A percentile compares a stretch with the other conserved stretches of the same genome.
Evolutionary conservation across 2,329 filamentous ascomycete genomes (phyloP).

Genomic region (Waltergamsia citrina): DNA sequence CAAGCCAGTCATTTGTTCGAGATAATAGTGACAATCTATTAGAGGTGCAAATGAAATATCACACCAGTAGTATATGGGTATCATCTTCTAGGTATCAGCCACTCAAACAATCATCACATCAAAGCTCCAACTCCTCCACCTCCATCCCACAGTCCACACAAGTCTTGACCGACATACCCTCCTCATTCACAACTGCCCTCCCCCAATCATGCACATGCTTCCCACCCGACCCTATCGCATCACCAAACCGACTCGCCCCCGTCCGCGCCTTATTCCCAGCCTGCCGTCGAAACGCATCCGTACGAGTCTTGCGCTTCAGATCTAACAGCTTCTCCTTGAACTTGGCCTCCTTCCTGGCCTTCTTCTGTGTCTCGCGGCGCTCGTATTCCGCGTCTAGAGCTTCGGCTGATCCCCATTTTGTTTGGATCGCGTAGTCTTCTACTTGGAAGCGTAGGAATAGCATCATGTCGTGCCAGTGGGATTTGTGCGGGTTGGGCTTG

Average conservation of each 20-base stretch:
- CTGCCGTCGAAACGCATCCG: constrained; percentile 77
- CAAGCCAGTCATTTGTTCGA: too few relatives aligned
- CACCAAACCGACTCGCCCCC: constrained; percentile 59
- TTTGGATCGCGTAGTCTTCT: constrained; percentile 81
- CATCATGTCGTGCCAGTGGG: constrained; percentile 98
- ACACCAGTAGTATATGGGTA: too few relatives aligned
- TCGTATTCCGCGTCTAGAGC: constrained; percentile 84
- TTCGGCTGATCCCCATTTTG: constrained; percentile 85
- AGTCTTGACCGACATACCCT: constrained; percentile 72
- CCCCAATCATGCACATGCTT: constrained; percentile 89
- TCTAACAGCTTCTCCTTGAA: constrained; percentile 85
- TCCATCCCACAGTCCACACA: constrained; percentile 71
- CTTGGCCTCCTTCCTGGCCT: constrained; percentile 78
- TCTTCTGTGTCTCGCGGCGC: constrained; percentile 68
- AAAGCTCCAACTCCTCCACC: constrained; percentile 67
- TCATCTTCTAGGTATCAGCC: too few relatives aligned
- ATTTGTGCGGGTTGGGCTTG: constrained; percentile 89
- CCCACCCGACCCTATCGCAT: constrained; percentile 54
- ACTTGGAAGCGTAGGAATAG: constrained; percentile 89
- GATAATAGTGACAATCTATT: too few relatives aligned
- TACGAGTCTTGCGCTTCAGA: constrained; percentile 84
- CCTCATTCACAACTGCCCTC: constrained; percentile 55
- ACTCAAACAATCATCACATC: too few relatives aligned
- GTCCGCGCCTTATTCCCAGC: constrained; percentile 47
- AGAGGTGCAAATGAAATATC: too few relatives aligned